Evolutionary conservation across 2,329 filamentous ascomycete species (phyloP), one percentile per base, ranked within the genome.

Genomic region (Aspergillus hiratsukae): DNA sequence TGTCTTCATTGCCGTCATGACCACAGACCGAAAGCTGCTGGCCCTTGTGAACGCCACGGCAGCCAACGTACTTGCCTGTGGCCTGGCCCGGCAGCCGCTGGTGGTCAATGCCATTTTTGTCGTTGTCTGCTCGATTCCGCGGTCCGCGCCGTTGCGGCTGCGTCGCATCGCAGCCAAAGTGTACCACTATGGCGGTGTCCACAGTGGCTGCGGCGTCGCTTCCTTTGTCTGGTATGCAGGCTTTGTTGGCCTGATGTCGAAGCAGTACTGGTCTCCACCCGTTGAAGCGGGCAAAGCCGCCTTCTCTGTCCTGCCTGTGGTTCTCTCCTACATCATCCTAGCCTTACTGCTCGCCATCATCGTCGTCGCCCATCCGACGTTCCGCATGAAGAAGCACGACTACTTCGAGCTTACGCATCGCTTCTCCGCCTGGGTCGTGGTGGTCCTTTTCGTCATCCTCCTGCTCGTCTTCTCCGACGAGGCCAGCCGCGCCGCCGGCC

Each of bases 341-440:
- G 68, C 75, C 1, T 76, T 90, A 51, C 78, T 89, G 61, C 64
- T 83, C 54, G 66, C 76, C 41, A 87, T 91, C 65, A 78, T 88
- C 51, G 73, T 76, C 49, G 82, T 85, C 52, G 86, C 89, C 1
- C 81, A 87, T 68, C 88, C 89, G 3, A 69, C 71, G 9, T 78
- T 91, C 62, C 84, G 89, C 23, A 77, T 79, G 62, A 80, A 77
- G 49, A 78, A 80, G 59, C 88, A 91, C 75, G 82, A 91, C 71
- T 71, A 80, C 55, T 91, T 90, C 67, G 89, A 91, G 74, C 73
- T 83, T 49, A 81, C 82, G 49, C 89, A 91, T 72, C 86, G 88
- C 49, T 91, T 88, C 69, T 81, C 81, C 4, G 88, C 87, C n/a
- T 91, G 88, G 88, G 77, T 80, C 10, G 78, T 83, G 9, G 76